Evolutionary conservation across 1,284 basidiomycete species (phyloP).

Genomic region (Pseudozyma flocculosa): DNA sequence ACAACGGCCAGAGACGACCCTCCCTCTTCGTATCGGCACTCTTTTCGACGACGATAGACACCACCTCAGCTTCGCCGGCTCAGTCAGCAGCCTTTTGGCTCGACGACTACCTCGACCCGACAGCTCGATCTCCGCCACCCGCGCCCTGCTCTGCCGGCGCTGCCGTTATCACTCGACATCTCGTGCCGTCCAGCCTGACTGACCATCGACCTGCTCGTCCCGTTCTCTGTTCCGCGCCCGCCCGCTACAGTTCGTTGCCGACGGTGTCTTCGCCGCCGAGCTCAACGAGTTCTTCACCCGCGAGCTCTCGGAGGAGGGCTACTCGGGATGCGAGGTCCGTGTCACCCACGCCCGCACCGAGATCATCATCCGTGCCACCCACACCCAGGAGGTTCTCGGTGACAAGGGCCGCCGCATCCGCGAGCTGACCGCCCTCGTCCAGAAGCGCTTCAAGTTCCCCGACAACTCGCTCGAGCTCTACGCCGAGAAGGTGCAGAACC

Average conservation of each 20-base stretch:
- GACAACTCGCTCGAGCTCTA: slow-evolving; percentile 98
- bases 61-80: too few species aligned
- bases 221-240: background rate
- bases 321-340: slow-evolving; percentile 99
- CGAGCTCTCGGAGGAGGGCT: slow-evolving; percentile 98
- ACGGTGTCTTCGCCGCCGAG: slow-evolving; percentile 97
- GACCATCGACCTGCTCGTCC: too few species aligned
- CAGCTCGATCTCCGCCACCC: too few species aligned
- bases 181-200: too few species aligned
- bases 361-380: slow-evolving; percentile 99
- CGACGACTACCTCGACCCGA: too few species aligned
- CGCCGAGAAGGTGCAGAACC: slow-evolving; percentile 99
- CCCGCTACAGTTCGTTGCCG: slow-evolving; percentile 77
- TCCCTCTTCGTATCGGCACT: too few species aligned
- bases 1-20: too few species aligned
- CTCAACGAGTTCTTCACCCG: slow-evolving; percentile 97
- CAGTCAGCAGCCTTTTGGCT: too few species aligned
- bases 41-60: too few species aligned
- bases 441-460: slow-evolving; percentile 99
- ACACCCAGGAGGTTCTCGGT: slow-evolving; percentile 99
- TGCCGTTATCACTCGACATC: too few species aligned
- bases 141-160: too few species aligned
- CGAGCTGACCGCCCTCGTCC: slow-evolving; percentile 95
- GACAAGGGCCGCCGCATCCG: slow-evolving; percentile 99
- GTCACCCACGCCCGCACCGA: slow-evolving; percentile 99